Percentiles rank a stretch among this genome's conserved stretches.
Conservation (phyloP, 2,329 filamentous ascomycete species). For the Ploettnerulaceae sp. region DNA sequence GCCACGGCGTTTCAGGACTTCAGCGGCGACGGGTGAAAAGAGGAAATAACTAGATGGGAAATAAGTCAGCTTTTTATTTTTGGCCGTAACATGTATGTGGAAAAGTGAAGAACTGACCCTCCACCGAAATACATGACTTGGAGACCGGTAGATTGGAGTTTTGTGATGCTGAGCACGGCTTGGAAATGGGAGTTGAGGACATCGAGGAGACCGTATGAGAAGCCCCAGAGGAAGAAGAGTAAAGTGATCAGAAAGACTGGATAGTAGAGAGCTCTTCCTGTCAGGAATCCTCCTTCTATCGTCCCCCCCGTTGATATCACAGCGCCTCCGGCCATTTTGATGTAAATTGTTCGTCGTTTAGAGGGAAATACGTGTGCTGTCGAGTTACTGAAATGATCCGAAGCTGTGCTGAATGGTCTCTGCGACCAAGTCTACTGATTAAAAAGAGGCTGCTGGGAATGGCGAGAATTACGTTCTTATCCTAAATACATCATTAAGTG, state of each 20-base stretch:
- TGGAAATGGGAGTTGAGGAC: constrained; percentile 72
- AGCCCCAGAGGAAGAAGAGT: constrained; percentile 82
- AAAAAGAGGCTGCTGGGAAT: too few species aligned
- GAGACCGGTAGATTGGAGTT: constrained; percentile 60
- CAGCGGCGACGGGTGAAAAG: constrained; percentile 61
- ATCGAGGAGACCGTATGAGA: constrained; percentile 82
- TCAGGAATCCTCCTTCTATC: constrained; percentile 32
- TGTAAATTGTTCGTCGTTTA: too few species aligned
- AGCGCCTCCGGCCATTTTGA: constrained; percentile 39
- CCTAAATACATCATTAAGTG: too few species aligned
- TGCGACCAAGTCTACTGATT: too few species aligned
- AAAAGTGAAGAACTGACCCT: constrained; percentile 32
- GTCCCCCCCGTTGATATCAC: constrained; percentile 34
- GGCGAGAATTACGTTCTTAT: too few species aligned
- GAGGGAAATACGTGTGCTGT: too few species aligned
- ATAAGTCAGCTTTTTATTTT: too few species aligned
- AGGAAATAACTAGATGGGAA: constrained; percentile 53
- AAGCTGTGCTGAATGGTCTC: too few species aligned
- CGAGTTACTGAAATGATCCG: too few species aligned
- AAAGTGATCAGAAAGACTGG: constrained; percentile 59
- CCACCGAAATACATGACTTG: constrained; percentile 69
- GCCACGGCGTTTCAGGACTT: constrained; percentile 65
- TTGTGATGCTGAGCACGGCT: constrained; percentile 51
- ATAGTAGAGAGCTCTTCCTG: constrained; percentile 40
- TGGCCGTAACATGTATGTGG: neutral